These are phyloP conservation scores for Peronospora tabacina DNA, from an alignment of 352 stramenopile species.

Conservation along the genomic window DNA sequence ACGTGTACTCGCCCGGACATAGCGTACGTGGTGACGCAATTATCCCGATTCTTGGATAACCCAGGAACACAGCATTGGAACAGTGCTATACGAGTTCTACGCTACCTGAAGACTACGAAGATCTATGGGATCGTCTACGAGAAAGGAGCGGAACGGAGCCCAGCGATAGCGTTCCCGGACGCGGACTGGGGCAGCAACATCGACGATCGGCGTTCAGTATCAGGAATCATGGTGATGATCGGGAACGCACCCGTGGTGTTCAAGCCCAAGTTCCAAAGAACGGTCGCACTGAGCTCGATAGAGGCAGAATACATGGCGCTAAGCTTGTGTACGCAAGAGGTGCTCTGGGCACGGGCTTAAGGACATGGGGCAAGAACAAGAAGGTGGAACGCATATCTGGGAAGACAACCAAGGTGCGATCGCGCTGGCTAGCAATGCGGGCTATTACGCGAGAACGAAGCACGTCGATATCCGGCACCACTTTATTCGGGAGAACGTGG, in stretches of 20 bases:
- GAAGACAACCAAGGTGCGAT: constrained; percentile 11
- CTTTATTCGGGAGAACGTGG: background rate
- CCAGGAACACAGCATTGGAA: constrained; percentile 1
- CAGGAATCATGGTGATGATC: constrained; percentile 12
- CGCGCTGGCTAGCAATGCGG: too few species aligned
- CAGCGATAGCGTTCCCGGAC: constrained; percentile 9
- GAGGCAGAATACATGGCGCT: constrained; percentile 17
- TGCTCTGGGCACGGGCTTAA: constrained; percentile 3
- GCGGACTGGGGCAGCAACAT: constrained; percentile 9
- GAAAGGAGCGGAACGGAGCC: background rate
- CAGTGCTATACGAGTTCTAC: constrained; percentile 3
- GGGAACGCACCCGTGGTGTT: constrained; percentile 6
- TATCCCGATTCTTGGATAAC: constrained; percentile 5
- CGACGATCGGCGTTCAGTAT: constrained; percentile 12
- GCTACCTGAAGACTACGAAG: constrained; percentile 4
- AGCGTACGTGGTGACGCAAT: constrained; percentile 6
- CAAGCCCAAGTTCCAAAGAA: constrained; percentile 12
- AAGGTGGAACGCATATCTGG: constrained; percentile 1
- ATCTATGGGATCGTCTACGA: constrained; percentile 6
- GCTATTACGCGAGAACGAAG: background rate
- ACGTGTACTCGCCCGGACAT: constrained; percentile 7
- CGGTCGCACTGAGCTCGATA: constrained; percentile 10
- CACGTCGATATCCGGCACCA: background rate
- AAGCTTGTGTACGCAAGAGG: constrained; percentile 1
- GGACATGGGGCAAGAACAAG: constrained; percentile 1